These are phyloP conservation scores for Populus tremula DNA, from an alignment of 345 rosid species.

Conservation along the genomic window DNA sequence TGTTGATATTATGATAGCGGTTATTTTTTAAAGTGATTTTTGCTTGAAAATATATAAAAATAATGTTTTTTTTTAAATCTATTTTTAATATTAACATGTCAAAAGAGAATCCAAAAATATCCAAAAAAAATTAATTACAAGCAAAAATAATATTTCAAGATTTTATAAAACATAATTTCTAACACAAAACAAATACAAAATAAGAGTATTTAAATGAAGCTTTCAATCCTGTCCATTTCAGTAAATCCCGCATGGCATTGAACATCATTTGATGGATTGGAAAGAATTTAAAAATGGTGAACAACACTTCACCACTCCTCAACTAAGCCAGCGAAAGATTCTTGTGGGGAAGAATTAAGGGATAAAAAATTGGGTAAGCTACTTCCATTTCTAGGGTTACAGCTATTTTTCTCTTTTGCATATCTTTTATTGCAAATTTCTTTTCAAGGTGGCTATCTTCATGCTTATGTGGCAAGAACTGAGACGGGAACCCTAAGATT, in stretches of 20 bases:
- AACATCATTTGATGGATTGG: constrained; percentile 87
- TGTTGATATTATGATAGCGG: rapidly evolving
- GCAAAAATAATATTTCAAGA: too few relatives aligned
- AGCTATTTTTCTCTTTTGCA: not conserved
- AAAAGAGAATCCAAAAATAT: too few relatives aligned
- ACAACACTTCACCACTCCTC: constrained; percentile 72
- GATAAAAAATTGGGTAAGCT: constrained; percentile 77
- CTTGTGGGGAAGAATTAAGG: constrained; percentile 75
- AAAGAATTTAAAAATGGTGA: constrained; percentile 81
- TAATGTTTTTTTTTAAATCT: too few relatives aligned
- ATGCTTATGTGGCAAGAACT: not conserved
- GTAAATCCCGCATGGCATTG: constrained; percentile 80
- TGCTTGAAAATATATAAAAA: rapidly evolving
- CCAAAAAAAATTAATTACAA: too few relatives aligned
- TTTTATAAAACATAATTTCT: too few relatives aligned
- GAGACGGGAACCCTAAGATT: not conserved
- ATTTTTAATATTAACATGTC: too few relatives aligned
- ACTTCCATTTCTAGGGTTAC: not conserved
- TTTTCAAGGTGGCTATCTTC: not conserved
- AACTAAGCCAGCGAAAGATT: constrained; percentile 84
- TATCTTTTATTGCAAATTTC: not conserved
- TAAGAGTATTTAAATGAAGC: too few relatives aligned
- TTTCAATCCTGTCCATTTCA: constrained; percentile 22
- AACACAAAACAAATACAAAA: too few relatives aligned
- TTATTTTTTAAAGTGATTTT: too few relatives aligned